These are phyloP conservation scores for Ramularia endophylla DNA, from an alignment of 2,329 filamentous ascomycete species.

Conservation along the genomic window DNA sequence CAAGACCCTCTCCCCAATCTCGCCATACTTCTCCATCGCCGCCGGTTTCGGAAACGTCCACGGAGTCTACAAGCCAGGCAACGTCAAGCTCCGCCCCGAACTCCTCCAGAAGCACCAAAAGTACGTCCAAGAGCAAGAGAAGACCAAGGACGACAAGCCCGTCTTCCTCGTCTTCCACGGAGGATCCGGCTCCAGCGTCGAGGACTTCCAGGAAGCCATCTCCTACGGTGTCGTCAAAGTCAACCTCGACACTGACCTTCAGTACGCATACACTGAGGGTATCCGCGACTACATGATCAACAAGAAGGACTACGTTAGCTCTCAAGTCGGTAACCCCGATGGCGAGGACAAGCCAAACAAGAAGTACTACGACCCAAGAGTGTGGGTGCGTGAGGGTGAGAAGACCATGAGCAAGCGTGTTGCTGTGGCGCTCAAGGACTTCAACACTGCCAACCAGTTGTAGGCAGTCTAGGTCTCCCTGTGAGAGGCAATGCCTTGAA, in stretches of 20 bases:
- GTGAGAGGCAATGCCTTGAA: too few relatives aligned
- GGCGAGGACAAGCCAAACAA: constrained; percentile 99
- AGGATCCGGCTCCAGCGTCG: constrained; percentile 83
- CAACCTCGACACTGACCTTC: constrained; percentile 97
- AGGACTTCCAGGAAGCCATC: constrained; percentile 87
- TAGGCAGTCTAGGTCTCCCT: constrained; percentile 45
- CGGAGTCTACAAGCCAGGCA: constrained; percentile 97
- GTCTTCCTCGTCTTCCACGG: constrained; percentile 99
- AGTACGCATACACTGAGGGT: constrained; percentile 87
- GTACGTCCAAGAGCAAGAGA: constrained; percentile 76
- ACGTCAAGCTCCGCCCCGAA: constrained; percentile 94
- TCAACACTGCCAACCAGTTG: constrained; percentile 75
- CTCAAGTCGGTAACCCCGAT: constrained; percentile 89
- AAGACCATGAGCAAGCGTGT: constrained; percentile 90
- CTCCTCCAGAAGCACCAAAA: constrained; percentile 95
- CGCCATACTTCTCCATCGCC: constrained; percentile 95
- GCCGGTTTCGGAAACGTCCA: constrained; percentile 99
- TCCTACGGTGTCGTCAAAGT: constrained; percentile 96
- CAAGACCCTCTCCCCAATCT: constrained; percentile 77
- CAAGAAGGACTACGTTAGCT: constrained; percentile 91
- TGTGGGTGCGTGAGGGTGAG: constrained; percentile 96
- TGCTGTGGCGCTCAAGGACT: constrained; percentile 76
- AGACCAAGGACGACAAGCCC: constrained; percentile 71
- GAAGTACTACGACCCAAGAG: constrained; percentile 74
- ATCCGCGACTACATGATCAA: constrained; percentile 90